Conservation (phyloP, 2,329 filamentous ascomycete genomes). For the Xylaria sp. region DNA sequence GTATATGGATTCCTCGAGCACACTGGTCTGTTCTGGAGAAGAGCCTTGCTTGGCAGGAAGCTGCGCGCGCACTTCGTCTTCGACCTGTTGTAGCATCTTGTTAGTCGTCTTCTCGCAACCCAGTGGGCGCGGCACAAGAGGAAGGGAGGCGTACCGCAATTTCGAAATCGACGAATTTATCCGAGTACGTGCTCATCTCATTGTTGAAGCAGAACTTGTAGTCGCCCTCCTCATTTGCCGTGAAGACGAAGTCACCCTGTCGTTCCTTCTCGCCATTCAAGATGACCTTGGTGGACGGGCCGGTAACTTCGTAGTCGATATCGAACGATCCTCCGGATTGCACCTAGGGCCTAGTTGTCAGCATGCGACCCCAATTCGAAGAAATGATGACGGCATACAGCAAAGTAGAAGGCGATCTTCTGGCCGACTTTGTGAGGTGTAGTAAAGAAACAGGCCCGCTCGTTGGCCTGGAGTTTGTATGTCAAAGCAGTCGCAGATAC, state of each 20-base stretch:
- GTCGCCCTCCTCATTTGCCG: slow-evolving; percentile 83
- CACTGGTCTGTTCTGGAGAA: slow-evolving; percentile 84
- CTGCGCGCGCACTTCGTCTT: slow-evolving; percentile 40
- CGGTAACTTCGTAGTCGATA: slow-evolving; percentile 88
- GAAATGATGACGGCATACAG: slow-evolving; percentile 62
- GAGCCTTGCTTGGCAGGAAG: slow-evolving; percentile 47
- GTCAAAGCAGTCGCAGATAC: slow-evolving; percentile 90
- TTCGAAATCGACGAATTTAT: slow-evolving; percentile 98
- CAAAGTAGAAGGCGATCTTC: slow-evolving; percentile 99
- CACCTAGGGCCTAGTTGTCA: slow-evolving; percentile 61
- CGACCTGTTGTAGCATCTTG: slow-evolving; percentile 31
- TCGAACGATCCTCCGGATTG: slow-evolving; percentile 99
- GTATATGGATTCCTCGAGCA: slow-evolving; percentile 91
- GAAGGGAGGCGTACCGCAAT: slow-evolving; percentile 72
- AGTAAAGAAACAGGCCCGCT: slow-evolving; percentile 95
- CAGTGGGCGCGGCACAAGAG: background rate
- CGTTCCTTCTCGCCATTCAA: slow-evolving; percentile 88
- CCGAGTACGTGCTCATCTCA: slow-evolving; percentile 95
- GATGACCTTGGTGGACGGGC: slow-evolving; percentile 80
- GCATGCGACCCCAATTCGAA: slow-evolving; percentile 14
- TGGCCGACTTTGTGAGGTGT: slow-evolving; percentile 76
- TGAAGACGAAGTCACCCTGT: slow-evolving; percentile 98
- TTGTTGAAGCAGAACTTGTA: slow-evolving; percentile 99
- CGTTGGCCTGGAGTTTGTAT: slow-evolving; percentile 87
- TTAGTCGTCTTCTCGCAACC: slow-evolving; percentile 19